Conservation (phyloP, 2,329 filamentous ascomycete genomes). For the Xenosphaeropsis pyriputrescens region DNA sequence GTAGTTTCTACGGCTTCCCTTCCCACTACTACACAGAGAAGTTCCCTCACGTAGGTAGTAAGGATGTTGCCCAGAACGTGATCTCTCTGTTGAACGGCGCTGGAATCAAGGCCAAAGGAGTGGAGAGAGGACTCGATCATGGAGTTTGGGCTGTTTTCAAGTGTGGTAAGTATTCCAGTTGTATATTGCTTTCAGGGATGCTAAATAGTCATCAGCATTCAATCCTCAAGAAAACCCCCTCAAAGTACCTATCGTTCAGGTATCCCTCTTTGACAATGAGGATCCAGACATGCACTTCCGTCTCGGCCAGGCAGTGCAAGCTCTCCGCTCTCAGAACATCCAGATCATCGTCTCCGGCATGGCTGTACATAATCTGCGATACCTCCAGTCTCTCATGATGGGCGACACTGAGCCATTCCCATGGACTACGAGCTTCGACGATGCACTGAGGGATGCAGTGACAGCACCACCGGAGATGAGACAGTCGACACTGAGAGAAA, state of each 20-base stretch:
- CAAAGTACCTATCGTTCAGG: constrained; percentile 55
- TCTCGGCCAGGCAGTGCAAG: constrained; percentile 49
- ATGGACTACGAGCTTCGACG: constrained; percentile 43
- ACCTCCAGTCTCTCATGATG: constrained; percentile 29
- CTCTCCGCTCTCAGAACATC: constrained; percentile 52
- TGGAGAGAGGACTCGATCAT: constrained; percentile 55
- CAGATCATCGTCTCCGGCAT: constrained; percentile 60
- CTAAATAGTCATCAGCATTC: constrained; percentile 24
- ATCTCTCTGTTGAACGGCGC: constrained; percentile 36
- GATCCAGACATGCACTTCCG: constrained; percentile 51
- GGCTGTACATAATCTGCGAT: constrained; percentile 57
- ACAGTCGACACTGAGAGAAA: constrained; percentile 25
- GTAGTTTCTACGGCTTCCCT: constrained; percentile 57
- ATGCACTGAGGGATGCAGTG: constrained; percentile 37
- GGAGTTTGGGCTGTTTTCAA: constrained; percentile 61
- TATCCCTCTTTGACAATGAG: constrained; percentile 51
- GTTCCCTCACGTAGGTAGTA: constrained; percentile 49
- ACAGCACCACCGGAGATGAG: constrained; percentile 24
- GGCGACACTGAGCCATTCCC: constrained; percentile 32
- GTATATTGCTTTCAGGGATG: background rate
- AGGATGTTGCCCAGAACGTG: constrained; percentile 41
- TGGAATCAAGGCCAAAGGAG: constrained; percentile 42
- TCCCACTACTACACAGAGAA: constrained; percentile 51
- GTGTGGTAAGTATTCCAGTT: constrained; percentile 18
- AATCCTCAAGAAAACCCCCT: constrained; percentile 45